A percentile compares a stretch with the other conserved stretches of the same genome.
Conservation (phyloP, 768 basidiomycete species). For the Lepiota venenata region DNA sequence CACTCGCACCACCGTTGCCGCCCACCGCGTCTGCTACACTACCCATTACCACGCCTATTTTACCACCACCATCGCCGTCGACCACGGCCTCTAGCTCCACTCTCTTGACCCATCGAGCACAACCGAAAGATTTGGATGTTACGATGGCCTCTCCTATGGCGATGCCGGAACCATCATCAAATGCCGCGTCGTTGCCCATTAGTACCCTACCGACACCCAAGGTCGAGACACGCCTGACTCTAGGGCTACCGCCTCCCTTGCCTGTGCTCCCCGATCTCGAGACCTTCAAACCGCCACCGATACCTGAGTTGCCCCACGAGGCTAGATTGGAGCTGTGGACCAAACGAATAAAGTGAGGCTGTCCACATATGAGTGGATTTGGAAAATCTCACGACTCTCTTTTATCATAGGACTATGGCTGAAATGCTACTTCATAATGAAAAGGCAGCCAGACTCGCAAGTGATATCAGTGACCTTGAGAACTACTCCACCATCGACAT, state of each 20-base stretch:
- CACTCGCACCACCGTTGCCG: no score
- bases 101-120: background rate
- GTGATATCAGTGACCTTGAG: conserved; percentile 6
- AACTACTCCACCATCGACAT: background rate
- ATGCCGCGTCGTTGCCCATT: no score
- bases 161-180: no score
- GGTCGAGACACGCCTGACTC: background rate
- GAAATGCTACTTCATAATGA: conserved; percentile 4
- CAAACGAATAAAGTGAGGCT: conserved; percentile 15
- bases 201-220: no score
- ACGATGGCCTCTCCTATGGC: no score
- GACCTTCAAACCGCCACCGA: background rate
- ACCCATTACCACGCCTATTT: no score
- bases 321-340: conserved; percentile 16
- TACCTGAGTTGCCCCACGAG: conserved; percentile 1
- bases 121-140: no score
- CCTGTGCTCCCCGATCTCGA: conserved; percentile 10
- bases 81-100: background rate
- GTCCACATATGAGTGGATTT: background rate
- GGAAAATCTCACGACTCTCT: background rate
- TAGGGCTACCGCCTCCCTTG: conserved; percentile 5
- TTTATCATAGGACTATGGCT: background rate
- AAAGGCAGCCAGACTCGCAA: background rate
- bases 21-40: no score
- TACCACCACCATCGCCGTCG: background rate